Percentiles rank a stretch among this genome's conserved stretches.
Conservation (phyloP, 345 rosid species). For the Zanthoxylum bungeanum region DNA sequence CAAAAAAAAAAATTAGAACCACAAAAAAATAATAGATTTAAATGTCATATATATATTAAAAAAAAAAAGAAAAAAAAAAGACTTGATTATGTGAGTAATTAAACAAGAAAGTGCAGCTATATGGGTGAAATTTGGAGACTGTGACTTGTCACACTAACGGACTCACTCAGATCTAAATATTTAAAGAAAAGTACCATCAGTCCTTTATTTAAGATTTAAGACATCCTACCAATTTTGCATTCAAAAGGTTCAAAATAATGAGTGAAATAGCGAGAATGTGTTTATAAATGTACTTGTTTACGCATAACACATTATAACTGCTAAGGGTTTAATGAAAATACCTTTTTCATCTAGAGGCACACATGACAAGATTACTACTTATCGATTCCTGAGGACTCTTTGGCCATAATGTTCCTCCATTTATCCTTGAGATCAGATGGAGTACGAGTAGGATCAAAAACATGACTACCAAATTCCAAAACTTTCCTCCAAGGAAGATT, state of each 20-base stretch:
- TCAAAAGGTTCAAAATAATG: background rate
- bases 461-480: no score
- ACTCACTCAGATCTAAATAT: background rate
- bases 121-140: no score
- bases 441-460: no score
- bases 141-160: background rate
- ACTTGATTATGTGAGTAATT: no score
- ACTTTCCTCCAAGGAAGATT: no score
- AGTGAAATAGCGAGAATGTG: background rate
- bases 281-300: background rate
- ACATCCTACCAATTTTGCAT: background rate
- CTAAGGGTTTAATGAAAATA: background rate
- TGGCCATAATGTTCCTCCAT: conserved; percentile 37
- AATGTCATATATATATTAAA: no score
- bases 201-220: no score
- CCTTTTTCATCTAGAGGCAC: conserved; percentile 5
- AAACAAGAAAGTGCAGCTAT: no score
- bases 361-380: background rate
- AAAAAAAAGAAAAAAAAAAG: no score
- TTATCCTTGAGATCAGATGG: no score
- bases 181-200: background rate
- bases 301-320: background rate
- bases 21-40: no score
- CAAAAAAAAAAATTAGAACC: no score
- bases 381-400: conserved; percentile 9